These are phyloP conservation scores for Poa pratensis DNA, from an alignment of 176 grass and related monocot species.

Conservation along the genomic window DNA sequence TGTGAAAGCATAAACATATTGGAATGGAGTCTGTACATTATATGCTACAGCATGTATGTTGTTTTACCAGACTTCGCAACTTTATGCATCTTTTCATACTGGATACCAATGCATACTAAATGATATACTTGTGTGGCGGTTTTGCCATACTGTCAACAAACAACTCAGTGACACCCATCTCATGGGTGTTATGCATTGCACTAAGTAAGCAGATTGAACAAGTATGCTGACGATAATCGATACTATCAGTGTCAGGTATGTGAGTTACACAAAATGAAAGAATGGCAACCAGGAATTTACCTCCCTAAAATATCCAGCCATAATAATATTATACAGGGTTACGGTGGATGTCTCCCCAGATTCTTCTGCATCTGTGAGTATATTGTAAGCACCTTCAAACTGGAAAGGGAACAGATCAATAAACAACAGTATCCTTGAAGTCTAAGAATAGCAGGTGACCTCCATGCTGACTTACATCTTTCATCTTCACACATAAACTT, in stretches of 20 bases:
- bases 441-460: constrained; percentile 30
- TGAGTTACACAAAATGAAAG: constrained; percentile 38
- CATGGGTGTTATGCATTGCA: constrained; percentile 13
- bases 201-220: constrained; percentile 40
- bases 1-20: constrained; percentile 15
- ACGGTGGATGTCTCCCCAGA: constrained; percentile 62
- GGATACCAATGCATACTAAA: background rate
- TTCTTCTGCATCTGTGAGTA: constrained; percentile 69
- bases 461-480: constrained; percentile 80
- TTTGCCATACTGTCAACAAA: constrained; percentile 32
- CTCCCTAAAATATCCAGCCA: constrained; percentile 86
- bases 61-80: constrained; percentile 16
- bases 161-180: constrained; percentile 15
- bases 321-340: constrained; percentile 89
- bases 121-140: background rate
- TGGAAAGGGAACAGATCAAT: constrained; percentile 53
- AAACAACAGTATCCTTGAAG: constrained; percentile 33
- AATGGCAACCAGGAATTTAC: constrained; percentile 44
- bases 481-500: constrained; percentile 74
- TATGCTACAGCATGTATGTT: constrained; percentile 21
- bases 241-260: constrained; percentile 22
- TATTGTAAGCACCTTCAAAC: constrained; percentile 85
- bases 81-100: constrained; percentile 25
- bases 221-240: constrained; percentile 33
- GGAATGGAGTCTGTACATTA: background rate